A percentile compares a stretch with the other conserved stretches of the same genome.
Evolutionary conservation across 2,329 filamentous ascomycete species (phyloP).

Genomic region (Dactylellina leptospora): DNA sequence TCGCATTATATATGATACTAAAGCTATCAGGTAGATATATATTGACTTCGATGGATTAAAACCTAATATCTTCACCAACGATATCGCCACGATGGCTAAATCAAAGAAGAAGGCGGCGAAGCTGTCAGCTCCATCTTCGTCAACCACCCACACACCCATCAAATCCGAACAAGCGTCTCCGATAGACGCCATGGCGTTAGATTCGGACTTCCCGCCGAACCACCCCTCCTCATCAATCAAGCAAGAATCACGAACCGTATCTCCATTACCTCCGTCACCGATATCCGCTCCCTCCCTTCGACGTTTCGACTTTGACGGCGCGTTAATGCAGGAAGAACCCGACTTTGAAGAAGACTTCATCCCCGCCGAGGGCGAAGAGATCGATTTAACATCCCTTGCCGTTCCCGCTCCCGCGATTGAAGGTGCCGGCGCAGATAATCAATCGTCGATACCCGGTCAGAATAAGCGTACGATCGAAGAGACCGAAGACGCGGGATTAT

Average conservation of each 20-base stretch:
- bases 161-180: constrained; percentile 20
- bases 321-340: constrained; percentile 44
- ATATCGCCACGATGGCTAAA: constrained; percentile 33
- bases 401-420: constrained; percentile 29
- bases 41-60: too few species aligned
- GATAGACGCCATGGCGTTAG: constrained; percentile 5
- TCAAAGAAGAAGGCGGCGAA: constrained; percentile 38
- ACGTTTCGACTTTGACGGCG: constrained; percentile 37
- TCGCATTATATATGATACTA: too few species aligned
- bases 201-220: neutral
- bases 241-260: constrained; percentile 46
- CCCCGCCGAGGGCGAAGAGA: constrained; percentile 48
- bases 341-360: constrained; percentile 51
- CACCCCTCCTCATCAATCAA: constrained; percentile 8
- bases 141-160: constrained; percentile 12
- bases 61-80: too few species aligned
- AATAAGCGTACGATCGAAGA: constrained; percentile 38
- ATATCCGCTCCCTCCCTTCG: constrained; percentile 2
- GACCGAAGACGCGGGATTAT: constrained; percentile 16
- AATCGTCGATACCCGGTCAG: neutral
- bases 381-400: constrained; percentile 42
- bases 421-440: neutral
- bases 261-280: constrained; percentile 27
- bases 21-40: too few species aligned
- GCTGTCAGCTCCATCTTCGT: neutral